Evolutionary conservation across 768 basidiomycete species (phyloP).

Genomic region (Cystobasidium ongulense): DNA sequence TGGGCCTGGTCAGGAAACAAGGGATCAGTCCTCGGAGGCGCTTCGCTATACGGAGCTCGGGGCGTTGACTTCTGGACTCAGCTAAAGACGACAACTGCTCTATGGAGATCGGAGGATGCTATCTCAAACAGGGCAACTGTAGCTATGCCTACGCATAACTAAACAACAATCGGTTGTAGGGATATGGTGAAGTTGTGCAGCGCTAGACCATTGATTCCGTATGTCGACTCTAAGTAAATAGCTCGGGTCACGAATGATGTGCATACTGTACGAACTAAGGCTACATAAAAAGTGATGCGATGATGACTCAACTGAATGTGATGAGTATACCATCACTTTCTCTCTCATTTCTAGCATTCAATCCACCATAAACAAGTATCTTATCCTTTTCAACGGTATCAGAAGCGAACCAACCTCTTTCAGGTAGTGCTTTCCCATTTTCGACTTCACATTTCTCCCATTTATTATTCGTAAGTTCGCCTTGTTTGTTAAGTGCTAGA

Average conservation of each 20-base stretch:
- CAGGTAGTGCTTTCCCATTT: slow-evolving; percentile 41
- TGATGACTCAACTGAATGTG: no score
- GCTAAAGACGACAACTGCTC: slow-evolving; percentile 88
- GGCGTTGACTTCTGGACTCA: slow-evolving; percentile 95
- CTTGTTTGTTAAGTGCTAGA: neutral
- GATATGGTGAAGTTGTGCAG: no score
- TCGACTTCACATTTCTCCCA: slow-evolving; percentile 7
- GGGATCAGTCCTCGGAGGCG: slow-evolving; percentile 45
- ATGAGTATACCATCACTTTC: slow-evolving; percentile 47
- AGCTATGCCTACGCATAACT: slow-evolving; percentile 43
- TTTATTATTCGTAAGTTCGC: neutral
- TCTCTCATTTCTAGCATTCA: slow-evolving; percentile 49
- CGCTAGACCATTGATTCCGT: no score
- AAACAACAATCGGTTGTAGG: no score
- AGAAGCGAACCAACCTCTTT: slow-evolving; percentile 50
- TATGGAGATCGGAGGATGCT: slow-evolving; percentile 72
- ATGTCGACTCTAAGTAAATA: no score
- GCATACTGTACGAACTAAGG: no score
- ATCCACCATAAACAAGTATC: slow-evolving; percentile 48
- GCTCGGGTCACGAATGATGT: no score
- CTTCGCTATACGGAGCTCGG: slow-evolving; percentile 76
- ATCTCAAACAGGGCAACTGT: slow-evolving; percentile 44
- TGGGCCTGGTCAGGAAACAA: slow-evolving; percentile 86
- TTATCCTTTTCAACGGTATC: slow-evolving; percentile 41
- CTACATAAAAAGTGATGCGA: no score